A percentile compares a stretch with the other conserved stretches of the same genome.
phyloP scores from a whole-genome alignment of 2,329 filamentous ascomycete genomes.

The Penicillium fuscoglaucum region DNA sequence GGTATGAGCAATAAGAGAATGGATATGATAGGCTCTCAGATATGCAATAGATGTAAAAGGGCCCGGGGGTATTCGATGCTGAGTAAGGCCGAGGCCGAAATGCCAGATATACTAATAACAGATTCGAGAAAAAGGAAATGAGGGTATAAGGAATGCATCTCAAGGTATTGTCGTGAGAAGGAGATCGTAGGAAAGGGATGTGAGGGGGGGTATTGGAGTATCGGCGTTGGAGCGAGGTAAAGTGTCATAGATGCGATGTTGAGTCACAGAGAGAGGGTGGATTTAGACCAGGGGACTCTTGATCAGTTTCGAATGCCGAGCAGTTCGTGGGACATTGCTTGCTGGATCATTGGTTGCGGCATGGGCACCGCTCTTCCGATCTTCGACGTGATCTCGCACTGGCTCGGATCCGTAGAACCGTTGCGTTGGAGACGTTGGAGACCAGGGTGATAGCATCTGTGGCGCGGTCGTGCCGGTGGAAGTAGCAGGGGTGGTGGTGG shows the following conservation, averaged over 20 bases:
- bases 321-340: constrained; percentile 1
- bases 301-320: constrained; percentile 19
- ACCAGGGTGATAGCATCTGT: constrained; percentile 16
- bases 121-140: background rate
- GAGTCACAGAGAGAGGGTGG: background rate
- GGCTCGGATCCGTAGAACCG: constrained; percentile 24
- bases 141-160: constrained; percentile 7
- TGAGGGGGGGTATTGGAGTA: background rate
- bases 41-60: constrained; percentile 2
- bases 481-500: background rate
- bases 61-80: constrained; percentile 1
- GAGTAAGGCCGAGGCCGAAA: background rate
- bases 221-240: too few relatives aligned
- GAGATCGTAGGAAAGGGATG: background rate
- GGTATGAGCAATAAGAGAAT: background rate
- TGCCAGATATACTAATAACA: constrained; percentile 1
- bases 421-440: constrained; percentile 8
- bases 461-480: background rate
- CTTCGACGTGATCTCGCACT: constrained; percentile 17
- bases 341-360: background rate
- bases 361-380: constrained; percentile 12
- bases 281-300: constrained; percentile 6
- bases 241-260: background rate
- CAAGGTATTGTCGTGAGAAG: constrained; percentile 3
- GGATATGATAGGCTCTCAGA: background rate